phyloP scores from a whole-genome alignment of 768 basidiomycete genomes.

The Trametes villosa region DNA sequence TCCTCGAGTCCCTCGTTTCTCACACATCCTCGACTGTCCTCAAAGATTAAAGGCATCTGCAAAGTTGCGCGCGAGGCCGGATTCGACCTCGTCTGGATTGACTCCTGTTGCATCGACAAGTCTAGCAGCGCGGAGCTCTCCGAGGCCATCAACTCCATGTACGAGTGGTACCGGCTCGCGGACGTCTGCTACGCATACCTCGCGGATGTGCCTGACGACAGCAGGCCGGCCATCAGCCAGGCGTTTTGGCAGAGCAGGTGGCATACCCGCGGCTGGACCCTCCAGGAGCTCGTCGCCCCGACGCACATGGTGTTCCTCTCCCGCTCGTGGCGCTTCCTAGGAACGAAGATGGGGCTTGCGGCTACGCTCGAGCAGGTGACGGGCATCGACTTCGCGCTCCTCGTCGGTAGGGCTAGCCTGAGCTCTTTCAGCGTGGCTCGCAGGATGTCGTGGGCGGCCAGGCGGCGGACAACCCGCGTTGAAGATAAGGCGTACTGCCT shows the following conservation, averaged over 20 bases:
- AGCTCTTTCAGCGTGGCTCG: neutral
- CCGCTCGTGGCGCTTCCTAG: neutral
- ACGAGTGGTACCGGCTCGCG: neutral
- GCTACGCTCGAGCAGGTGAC: neutral
- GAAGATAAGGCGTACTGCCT: conserved; percentile 16
- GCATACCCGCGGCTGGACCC: neutral
- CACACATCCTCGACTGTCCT: neutral
- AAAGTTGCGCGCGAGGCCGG: neutral
- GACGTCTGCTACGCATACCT: neutral
- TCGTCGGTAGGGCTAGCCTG: neutral
- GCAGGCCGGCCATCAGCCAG: neutral
- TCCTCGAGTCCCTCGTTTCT: too few species aligned
- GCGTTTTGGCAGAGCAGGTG: neutral
- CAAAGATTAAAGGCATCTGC: neutral
- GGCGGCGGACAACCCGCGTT: neutral
- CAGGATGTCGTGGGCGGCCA: neutral
- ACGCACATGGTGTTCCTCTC: neutral
- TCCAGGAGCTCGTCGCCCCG: neutral
- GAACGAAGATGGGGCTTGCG: neutral
- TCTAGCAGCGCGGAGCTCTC: neutral
- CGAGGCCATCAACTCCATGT: neutral
- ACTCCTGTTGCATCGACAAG: neutral
- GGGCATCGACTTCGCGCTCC: neutral
- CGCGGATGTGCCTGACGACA: neutral
- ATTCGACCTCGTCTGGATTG: neutral